phyloP scores from a whole-genome alignment of 2,329 filamentous ascomycete species.

The Clarireedia sp. region DNA sequence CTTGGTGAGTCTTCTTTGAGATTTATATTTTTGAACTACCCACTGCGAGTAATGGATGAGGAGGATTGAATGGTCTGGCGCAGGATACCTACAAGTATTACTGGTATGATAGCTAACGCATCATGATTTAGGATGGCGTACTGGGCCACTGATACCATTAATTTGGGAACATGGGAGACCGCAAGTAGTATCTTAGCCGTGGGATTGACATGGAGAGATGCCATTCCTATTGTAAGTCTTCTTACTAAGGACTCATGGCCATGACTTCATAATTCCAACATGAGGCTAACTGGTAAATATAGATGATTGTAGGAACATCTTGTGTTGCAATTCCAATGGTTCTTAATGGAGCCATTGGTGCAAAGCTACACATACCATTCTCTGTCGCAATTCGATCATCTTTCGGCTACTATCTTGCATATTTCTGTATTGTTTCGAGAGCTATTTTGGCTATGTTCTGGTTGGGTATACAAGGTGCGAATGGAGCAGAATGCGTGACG shows the following conservation, averaged over 20 bases:
- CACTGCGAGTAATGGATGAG: neutral
- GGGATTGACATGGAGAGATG: constrained; percentile 48
- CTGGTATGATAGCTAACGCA: neutral
- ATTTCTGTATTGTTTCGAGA: constrained; percentile 34
- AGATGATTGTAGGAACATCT: constrained; percentile 51
- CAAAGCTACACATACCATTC: constrained; percentile 41
- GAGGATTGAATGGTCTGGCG: neutral
- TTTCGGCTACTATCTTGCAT: constrained; percentile 40
- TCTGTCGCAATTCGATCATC: constrained; percentile 37
- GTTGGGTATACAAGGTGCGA: constrained; percentile 60
- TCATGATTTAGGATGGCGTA: constrained; percentile 28
- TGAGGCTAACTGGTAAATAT: neutral
- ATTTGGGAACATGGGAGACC: constrained; percentile 43
- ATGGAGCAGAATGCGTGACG: constrained; percentile 45
- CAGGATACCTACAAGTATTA: neutral
- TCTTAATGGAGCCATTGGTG: constrained; percentile 39
- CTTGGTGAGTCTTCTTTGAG: constrained; percentile 19
- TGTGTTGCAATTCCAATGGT: constrained; percentile 49
- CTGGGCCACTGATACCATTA: constrained; percentile 35
- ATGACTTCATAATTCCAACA: neutral
- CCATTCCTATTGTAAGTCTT: constrained; percentile 33
- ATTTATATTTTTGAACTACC: too few species aligned
- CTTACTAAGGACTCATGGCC: constrained; percentile 8
- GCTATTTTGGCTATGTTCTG: constrained; percentile 42
- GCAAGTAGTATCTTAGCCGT: constrained; percentile 41